Conservation (phyloP, 495 filamentous ascomycete genomes). For the Choiromyces venosus region DNA sequence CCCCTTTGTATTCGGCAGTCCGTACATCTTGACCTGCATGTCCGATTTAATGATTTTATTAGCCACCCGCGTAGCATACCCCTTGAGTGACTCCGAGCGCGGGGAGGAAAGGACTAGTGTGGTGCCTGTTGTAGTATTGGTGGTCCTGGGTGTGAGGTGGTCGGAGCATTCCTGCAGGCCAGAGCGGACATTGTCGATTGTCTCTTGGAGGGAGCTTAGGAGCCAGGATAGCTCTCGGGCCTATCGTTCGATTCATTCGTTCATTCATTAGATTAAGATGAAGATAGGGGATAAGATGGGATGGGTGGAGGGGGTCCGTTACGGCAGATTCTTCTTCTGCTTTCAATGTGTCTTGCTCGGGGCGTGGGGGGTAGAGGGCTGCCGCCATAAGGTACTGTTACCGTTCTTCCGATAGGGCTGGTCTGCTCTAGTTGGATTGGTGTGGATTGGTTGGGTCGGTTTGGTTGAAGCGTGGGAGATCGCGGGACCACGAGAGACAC, state of each 20-base stretch:
- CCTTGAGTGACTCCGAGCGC: conserved; percentile 84
- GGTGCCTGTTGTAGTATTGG: conserved; percentile 70
- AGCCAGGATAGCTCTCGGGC: conserved; percentile 78
- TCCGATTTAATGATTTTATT: conserved; percentile 68
- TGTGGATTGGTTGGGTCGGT: background rate
- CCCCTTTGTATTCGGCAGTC: conserved; percentile 25
- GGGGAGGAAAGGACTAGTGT: conserved; percentile 85
- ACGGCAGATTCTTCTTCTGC: conserved; percentile 38
- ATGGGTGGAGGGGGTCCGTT: background rate
- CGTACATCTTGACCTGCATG: conserved; percentile 29
- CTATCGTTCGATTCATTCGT: no score
- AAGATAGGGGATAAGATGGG: background rate
- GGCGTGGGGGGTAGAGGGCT: conserved; percentile 21
- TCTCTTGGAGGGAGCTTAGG: conserved; percentile 67
- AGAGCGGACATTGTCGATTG: conserved; percentile 67
- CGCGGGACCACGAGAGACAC: background rate
- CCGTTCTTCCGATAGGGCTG: background rate
- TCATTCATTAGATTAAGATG: conserved; percentile 1
- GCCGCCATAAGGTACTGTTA: conserved; percentile 23
- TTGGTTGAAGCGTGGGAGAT: background rate
- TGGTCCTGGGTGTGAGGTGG: conserved; percentile 61
- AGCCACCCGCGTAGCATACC: conserved; percentile 76
- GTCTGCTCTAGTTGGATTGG: background rate
- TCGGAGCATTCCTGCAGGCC: conserved; percentile 84
- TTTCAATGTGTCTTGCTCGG: conserved; percentile 21